These are phyloP conservation scores for Stagonosporopsis chrysanthemi DNA, from an alignment of 2,329 filamentous ascomycete species.

Conservation along the genomic window DNA sequence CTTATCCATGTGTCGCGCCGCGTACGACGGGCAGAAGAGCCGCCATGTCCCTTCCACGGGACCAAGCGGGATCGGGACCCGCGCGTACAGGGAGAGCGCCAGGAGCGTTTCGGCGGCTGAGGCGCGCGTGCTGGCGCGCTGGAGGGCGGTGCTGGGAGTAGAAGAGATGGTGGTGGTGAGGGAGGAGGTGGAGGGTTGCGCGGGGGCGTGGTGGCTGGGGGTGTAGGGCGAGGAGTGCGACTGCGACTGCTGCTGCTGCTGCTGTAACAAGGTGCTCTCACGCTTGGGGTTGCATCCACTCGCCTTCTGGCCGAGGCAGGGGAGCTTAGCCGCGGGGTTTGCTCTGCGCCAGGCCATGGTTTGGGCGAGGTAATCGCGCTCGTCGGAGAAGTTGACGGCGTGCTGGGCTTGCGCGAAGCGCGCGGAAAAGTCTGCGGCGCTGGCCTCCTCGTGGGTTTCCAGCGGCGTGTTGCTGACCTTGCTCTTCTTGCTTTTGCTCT, in stretches of 20 bases:
- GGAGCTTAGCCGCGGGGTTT: constrained; percentile 19
- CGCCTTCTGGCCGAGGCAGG: constrained; percentile 35
- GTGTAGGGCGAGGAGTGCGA: constrained; percentile 7
- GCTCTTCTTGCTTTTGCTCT: too few species aligned
- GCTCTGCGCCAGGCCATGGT: constrained; percentile 21
- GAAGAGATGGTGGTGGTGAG: too few species aligned
- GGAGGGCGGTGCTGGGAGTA: too few species aligned
- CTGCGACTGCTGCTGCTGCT: too few species aligned
- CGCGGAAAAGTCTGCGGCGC: constrained; percentile 25
- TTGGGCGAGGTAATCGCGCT: constrained; percentile 26
- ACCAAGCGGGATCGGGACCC: constrained; percentile 38
- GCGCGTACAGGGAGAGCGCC: constrained; percentile 23
- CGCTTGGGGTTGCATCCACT: constrained; percentile 40
- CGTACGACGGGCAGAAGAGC: constrained; percentile 40
- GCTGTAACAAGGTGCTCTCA: constrained; percentile 15
- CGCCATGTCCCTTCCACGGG: constrained; percentile 33
- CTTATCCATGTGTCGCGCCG: constrained; percentile 34
- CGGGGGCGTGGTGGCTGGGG: constrained; percentile 4
- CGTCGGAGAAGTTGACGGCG: constrained; percentile 40
- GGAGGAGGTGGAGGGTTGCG: constrained; percentile 6
- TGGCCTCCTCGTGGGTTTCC: constrained; percentile 30
- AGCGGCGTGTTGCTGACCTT: neutral
- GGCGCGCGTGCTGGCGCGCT: neutral
- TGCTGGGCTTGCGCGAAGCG: constrained; percentile 22
- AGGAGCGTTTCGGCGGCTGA: constrained; percentile 32